Percentiles rank a stretch among this genome's conserved stretches.
Conservation (phyloP, 495 filamentous ascomycete genomes). For the Stereocaulon alpinum region DNA sequence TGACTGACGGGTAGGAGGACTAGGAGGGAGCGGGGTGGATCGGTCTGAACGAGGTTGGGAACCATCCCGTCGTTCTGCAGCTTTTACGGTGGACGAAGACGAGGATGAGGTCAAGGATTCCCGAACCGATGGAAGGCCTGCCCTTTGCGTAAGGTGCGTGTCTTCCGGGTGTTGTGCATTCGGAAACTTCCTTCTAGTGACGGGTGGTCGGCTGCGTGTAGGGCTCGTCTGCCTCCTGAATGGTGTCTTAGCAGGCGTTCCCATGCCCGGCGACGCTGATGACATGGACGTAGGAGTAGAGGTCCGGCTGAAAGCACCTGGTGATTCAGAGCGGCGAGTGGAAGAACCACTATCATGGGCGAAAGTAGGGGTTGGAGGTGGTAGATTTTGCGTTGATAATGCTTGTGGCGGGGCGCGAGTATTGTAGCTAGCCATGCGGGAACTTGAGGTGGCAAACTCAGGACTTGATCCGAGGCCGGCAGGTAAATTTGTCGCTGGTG, state of each 20-base stretch:
- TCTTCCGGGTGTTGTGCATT: conserved; percentile 43
- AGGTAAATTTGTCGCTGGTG: conserved; percentile 12
- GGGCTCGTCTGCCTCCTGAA: conserved; percentile 54
- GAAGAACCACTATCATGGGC: conserved; percentile 75
- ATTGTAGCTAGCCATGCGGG: conserved; percentile 23
- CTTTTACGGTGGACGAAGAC: conserved; percentile 47
- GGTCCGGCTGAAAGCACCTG: conserved; percentile 78
- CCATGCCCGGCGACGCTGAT: conserved; percentile 81
- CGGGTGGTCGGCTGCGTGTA: conserved; percentile 54
- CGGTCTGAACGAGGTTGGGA: conserved; percentile 17
- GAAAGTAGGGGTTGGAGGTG: conserved; percentile 54
- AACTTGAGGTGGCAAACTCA: conserved; percentile 23
- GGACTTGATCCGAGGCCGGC: conserved; percentile 5
- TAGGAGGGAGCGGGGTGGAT: conserved; percentile 41
- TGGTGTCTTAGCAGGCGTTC: conserved; percentile 48
- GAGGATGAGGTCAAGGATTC: conserved; percentile 54
- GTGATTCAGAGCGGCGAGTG: conserved; percentile 88
- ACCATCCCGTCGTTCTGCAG: conserved; percentile 22
- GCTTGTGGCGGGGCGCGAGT: conserved; percentile 10
- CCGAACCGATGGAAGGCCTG: conserved; percentile 52
- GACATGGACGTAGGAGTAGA: conserved; percentile 95
- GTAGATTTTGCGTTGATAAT: conserved; percentile 35
- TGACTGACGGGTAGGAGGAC: conserved; percentile 52
- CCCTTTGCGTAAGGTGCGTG: conserved; percentile 36
- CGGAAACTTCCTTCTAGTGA: conserved; percentile 49